These are phyloP conservation scores for Scheffersomyces lignicola DNA, from an alignment of 1,139 yeast genomes.

Conservation along the genomic window DNA sequence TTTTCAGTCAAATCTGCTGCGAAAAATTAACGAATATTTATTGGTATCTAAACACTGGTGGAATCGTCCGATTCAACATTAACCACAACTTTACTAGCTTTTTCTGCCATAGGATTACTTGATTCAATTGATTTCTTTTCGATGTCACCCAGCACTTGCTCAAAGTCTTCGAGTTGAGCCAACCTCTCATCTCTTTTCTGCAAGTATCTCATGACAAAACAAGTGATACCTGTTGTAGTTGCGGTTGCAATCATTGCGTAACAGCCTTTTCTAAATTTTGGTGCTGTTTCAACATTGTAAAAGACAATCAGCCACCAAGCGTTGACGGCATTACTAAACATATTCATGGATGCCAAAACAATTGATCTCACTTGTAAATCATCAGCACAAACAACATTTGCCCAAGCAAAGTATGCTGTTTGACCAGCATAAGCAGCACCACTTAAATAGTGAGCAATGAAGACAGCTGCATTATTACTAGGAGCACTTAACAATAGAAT, in stretches of 20 bases:
- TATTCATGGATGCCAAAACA: slow-evolving; percentile 61
- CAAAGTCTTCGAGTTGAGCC: background rate
- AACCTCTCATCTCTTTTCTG: slow-evolving; percentile 34
- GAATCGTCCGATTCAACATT: slow-evolving; percentile 3
- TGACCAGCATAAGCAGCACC: slow-evolving; percentile 59
- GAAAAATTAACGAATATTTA: background rate
- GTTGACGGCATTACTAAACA: slow-evolving; percentile 61
- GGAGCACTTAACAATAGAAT: slow-evolving; percentile 30
- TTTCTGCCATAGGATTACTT: background rate
- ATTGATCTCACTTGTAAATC: slow-evolving; percentile 59
- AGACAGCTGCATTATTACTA: slow-evolving; percentile 25
- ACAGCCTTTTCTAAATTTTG: slow-evolving; percentile 51
- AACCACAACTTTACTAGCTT: slow-evolving; percentile 1
- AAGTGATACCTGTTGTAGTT: slow-evolving; percentile 23
- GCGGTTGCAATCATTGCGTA: slow-evolving; percentile 59
- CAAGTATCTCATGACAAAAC: slow-evolving; percentile 24
- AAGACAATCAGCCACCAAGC: slow-evolving; percentile 65
- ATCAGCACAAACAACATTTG: slow-evolving; percentile 51
- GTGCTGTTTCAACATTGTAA: slow-evolving; percentile 51
- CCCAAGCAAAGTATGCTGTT: slow-evolving; percentile 61
- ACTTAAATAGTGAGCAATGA: slow-evolving; percentile 55
- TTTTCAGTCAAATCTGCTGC: no score
- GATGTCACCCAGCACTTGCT: background rate
- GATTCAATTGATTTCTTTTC: slow-evolving; percentile 2
- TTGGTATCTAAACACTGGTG: background rate